Evolutionary conservation across 2,329 filamentous ascomycete genomes (phyloP).

Genomic region (Xylaria multiplex): DNA sequence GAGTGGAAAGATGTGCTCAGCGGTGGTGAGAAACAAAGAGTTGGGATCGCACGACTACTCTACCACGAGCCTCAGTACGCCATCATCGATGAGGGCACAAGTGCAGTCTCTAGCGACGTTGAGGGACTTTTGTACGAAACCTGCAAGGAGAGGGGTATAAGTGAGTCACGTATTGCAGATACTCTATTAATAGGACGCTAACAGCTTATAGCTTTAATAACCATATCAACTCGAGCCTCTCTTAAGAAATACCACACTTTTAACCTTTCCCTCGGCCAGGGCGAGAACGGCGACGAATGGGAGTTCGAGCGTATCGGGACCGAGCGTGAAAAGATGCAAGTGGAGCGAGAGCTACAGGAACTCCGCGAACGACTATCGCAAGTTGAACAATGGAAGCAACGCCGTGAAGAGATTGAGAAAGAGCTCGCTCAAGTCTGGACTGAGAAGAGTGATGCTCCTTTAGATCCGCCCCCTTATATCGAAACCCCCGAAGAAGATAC

Average conservation of each 20-base stretch:
- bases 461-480: conserved; percentile 60
- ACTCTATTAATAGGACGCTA: conserved; percentile 27
- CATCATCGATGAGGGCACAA: conserved; percentile 95
- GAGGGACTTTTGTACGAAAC: conserved; percentile 93
- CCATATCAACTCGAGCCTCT: conserved; percentile 92
- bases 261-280: conserved; percentile 85
- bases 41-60: conserved; percentile 87
- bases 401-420: conserved; percentile 81
- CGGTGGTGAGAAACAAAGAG: conserved; percentile 95
- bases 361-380: conserved; percentile 81
- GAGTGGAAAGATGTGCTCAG: conserved; percentile 99
- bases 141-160: conserved; percentile 93
- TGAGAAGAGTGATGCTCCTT: conserved; percentile 58
- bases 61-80: conserved; percentile 97
- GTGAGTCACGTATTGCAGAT: conserved; percentile 59
- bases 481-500: conserved; percentile 30
- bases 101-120: conserved; percentile 91
- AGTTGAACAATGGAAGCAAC: conserved; percentile 84
- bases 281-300: conserved; percentile 86
- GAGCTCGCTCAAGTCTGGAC: conserved; percentile 77
- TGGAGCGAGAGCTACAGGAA: conserved; percentile 90
- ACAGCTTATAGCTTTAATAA: conserved; percentile 77
- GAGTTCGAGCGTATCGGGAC: conserved; percentile 94
- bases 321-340: conserved; percentile 89
- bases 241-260: conserved; percentile 96